Evolutionary conservation across 257 asterid species (phyloP), one percentile per base, ranked within the genome.

Genomic region (Cordia subcordata): DNA sequence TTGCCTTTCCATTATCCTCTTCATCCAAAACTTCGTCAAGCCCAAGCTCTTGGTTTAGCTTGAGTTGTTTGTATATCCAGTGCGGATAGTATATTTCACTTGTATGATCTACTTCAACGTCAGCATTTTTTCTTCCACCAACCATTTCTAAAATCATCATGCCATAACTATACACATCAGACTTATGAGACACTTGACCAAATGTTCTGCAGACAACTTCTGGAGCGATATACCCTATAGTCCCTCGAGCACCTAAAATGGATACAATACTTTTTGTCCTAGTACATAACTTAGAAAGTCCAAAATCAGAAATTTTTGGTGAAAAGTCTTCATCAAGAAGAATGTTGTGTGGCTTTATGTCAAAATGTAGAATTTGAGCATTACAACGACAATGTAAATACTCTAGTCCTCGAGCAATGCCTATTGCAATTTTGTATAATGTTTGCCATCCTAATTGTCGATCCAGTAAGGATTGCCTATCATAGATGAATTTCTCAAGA

Each of bases 301-400:
- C 79, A 13, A 77, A 77, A 15, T 77, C 77, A 0, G 77, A 62
- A 2, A 77, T 53, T 11, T 66, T 66, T 0, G 79, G 77, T 15
- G 53, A n/a, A 13, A 73, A 73, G 5, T 69, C 19, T 0, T 59
- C 63, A n/a, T 75, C 75, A 1, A 75, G 57, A 1, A 69, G 71
- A 15, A 77, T 69, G 38, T 77, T 77, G 40, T 72, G 78, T 49
- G 82, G 74, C 63, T 77, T 77, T 63, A 69, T 77, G 15, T 70
- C 73, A 5, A 66, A 59, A 49, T 75, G 74, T 65, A 71, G 37
- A 6, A 75, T 71, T 10, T 66, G 67, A 45, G 63, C 63, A 38
- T 49, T 72, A 53, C 80, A 75, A 0, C 77, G 65, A 39, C 64
- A 51, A 10, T 77, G 79, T 47, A 76, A 68, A 55, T 72, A 76